Evolutionary conservation across 1,284 basidiomycete species (phyloP).

Genomic region (Puccinia horiana): DNA sequence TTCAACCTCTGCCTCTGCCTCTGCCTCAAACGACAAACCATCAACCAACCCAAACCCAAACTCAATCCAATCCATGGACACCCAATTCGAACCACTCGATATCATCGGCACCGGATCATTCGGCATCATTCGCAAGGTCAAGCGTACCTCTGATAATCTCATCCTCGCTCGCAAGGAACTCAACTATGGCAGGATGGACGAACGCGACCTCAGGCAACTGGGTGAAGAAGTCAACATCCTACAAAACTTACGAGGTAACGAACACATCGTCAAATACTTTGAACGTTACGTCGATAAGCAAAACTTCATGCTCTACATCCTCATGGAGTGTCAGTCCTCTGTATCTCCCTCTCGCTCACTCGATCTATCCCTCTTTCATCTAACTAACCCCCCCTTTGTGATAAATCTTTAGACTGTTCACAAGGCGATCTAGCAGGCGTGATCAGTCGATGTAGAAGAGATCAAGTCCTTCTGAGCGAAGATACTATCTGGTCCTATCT

Average conservation of each 20-base stretch:
- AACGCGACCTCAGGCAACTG: constrained; percentile 88
- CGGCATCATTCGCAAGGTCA: constrained; percentile 90
- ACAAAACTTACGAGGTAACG: constrained; percentile 81
- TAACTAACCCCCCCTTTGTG: background rate
- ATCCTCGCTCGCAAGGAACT: constrained; percentile 92
- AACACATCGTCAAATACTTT: constrained; percentile 91
- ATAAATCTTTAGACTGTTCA: constrained; percentile 28
- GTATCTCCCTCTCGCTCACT: constrained; percentile 62
- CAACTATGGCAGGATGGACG: constrained; percentile 90
- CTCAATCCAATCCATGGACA: constrained; percentile 54
- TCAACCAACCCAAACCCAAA: constrained; percentile 7
- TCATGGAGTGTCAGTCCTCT: constrained; percentile 70
- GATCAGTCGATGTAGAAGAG: constrained; percentile 42
- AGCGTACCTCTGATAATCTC: constrained; percentile 77
- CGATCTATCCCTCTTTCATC: constrained; percentile 67
- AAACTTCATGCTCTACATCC: constrained; percentile 84
- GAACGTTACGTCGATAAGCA: constrained; percentile 88
- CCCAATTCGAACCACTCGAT: constrained; percentile 81
- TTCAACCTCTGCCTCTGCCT: background rate
- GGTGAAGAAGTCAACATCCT: constrained; percentile 98
- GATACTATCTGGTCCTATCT: constrained; percentile 94
- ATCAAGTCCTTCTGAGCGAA: constrained; percentile 66
- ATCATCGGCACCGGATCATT: constrained; percentile 96
- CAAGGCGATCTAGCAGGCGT: constrained; percentile 49
- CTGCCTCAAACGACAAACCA: background rate